Conservation (phyloP, 164 flowering plant species). For the Kingdonia uniflora region DNA sequence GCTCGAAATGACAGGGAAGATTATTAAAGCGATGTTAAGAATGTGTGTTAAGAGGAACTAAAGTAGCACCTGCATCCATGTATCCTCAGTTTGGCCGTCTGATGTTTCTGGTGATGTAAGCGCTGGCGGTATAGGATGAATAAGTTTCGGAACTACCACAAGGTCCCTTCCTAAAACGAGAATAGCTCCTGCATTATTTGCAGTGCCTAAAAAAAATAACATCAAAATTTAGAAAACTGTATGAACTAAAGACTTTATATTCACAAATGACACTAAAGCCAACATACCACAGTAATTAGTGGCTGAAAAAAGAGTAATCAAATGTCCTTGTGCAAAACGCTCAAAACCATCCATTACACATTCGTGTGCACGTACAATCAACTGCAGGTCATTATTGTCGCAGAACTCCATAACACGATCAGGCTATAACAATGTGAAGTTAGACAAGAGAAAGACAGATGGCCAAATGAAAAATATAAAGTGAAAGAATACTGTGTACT, state of each 20-base stretch:
- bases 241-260: not conserved
- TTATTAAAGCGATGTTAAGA: not conserved
- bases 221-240: not conserved
- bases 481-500: too few species aligned
- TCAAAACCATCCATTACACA: constrained; percentile 99
- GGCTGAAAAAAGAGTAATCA: constrained; percentile 97
- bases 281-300: constrained; percentile 94
- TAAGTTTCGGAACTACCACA: constrained; percentile 97
- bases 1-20: not conserved
- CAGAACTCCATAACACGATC: constrained; percentile 99
- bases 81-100: constrained; percentile 88
- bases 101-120: constrained; percentile 84
- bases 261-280: not conserved
- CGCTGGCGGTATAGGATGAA: constrained; percentile 98
- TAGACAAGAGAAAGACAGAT: too few species aligned
- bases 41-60: not conserved
- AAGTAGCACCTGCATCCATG: constrained; percentile 93
- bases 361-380: constrained; percentile 99
- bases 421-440: constrained; percentile 48
- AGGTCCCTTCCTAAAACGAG: constrained; percentile 97
- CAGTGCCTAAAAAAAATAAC: constrained; percentile 59
- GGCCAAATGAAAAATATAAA: not conserved
- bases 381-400: constrained; percentile 95
- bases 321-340: constrained; percentile 98
- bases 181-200: constrained; percentile 99